Base-by-base conservation (phyloP, 2,329 filamentous ascomycete genomes). In the Alternaria arborescens region DNA sequence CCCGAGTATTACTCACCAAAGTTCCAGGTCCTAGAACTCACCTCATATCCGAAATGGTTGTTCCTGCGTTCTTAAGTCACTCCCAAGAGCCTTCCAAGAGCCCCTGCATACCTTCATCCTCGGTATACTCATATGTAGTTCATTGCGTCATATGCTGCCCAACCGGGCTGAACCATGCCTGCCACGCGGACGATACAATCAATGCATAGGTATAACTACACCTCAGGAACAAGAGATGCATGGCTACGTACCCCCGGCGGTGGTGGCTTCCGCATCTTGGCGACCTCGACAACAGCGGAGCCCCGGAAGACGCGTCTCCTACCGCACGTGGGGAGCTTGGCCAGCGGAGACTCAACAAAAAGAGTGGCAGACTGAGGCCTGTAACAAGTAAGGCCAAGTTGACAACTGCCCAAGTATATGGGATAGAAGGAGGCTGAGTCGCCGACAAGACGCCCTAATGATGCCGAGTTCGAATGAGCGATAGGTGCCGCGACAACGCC, bases 371-470 rank as follows among this genome's bases (percentile, higher is more conserved):
- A 50, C 14, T 50, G 30, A 50, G 20, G 46, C 46, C 46, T 38
- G 20, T 50, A 26, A 8, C 5, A 24, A 24, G 46, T 50, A 50
- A 50, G 46, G 46, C 46, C 46, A 50, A 50, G 46, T 36, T 12
- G 14, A 50, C 32, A 16, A 50, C 16, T n/a, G 46, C 10, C 46
- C 30, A 30, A 26, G 20, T 34, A 24, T 20, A 43, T 18, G 46
- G 26, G 44, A 50, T 32, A 38, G 10, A 24, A 26, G 14, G 44
- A 40, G 52, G 57, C 57, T 56, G 53, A 56, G 57, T 46, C 57
- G n/a, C 26, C 40, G 40, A 56, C 40, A 56, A 50, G 57, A 44
- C 28, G 30, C 40, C 40, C 52, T 51, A 60, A 26, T n/a, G 8
- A 8, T 42, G 40, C 44, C 52, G 30, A 46, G 46, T 46, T 50